phyloP scores from a whole-genome alignment of 768 basidiomycete genomes.

The Cubamyces lactineus region DNA sequence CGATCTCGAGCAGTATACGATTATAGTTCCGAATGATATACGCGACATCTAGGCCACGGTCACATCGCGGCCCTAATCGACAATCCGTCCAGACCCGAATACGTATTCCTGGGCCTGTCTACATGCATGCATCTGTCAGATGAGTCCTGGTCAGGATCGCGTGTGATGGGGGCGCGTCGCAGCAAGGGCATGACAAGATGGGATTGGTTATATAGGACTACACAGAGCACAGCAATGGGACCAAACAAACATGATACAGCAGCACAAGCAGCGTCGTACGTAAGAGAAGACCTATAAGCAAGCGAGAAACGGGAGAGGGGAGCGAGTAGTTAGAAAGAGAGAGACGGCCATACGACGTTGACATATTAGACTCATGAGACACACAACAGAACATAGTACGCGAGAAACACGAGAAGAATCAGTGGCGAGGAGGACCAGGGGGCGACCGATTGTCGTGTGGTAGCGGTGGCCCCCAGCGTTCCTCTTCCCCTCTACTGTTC shows the following conservation, averaged over 20 bases:
- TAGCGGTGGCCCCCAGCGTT: conserved; percentile 15
- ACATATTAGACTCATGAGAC: neutral
- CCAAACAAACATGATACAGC: conserved; percentile 23
- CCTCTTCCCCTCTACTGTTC: conserved; percentile 15
- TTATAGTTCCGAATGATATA: conserved; percentile 1
- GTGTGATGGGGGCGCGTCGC: neutral
- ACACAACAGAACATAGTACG: neutral
- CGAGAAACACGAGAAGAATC: neutral
- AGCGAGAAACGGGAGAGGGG: neutral
- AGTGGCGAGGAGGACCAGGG: conserved; percentile 15
- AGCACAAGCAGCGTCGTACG: conserved; percentile 22
- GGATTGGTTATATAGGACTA: conserved; percentile 18
- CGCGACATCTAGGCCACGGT: neutral
- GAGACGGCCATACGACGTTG: neutral
- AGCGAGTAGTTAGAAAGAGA: neutral
- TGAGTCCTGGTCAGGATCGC: too few species aligned
- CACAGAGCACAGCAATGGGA: conserved; percentile 21
- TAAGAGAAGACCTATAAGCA: conserved; percentile 1
- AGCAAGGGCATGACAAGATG: conserved; percentile 10
- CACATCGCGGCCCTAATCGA: neutral
- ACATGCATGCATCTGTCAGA: too few species aligned
- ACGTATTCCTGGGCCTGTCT: neutral
- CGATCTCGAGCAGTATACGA: conserved; percentile 11
- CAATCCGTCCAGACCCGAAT: neutral
- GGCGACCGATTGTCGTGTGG: conserved; percentile 19